These are phyloP conservation scores for Gynandropsis gynandra DNA, from an alignment of 345 rosid species.

Conservation along the genomic window DNA sequence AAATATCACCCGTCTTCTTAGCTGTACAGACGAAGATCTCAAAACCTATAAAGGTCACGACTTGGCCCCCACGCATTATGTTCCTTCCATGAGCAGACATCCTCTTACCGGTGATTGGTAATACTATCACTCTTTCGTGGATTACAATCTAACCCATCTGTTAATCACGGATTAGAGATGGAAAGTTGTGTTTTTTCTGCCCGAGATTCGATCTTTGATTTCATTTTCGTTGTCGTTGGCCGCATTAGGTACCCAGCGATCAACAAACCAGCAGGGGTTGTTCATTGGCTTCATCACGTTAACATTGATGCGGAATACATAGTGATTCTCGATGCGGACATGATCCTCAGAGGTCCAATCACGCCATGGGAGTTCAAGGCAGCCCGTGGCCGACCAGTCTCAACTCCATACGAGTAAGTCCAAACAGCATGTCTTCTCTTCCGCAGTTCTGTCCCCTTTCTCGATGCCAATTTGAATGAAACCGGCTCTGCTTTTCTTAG, in stretches of 20 bases:
- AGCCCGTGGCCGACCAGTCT: conserved; percentile 86
- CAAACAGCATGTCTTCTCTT: conserved; percentile 3
- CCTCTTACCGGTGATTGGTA: conserved; percentile 97
- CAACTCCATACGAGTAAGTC: conserved; percentile 95
- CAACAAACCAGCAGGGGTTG: conserved; percentile 95
- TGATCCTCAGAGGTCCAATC: conserved; percentile 92
- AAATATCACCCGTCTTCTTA: conserved; percentile 87
- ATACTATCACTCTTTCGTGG: conserved; percentile 8
- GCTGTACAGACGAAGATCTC: conserved; percentile 83
- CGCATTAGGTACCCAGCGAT: conserved; percentile 92
- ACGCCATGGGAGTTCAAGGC: conserved; percentile 98
- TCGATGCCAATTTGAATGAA: neutral
- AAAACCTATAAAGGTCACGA: conserved; percentile 73
- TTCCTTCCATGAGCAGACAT: conserved; percentile 97
- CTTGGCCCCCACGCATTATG: conserved; percentile 94
- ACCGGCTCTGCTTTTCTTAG: conserved; percentile 31
- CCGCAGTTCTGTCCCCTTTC: too few species aligned
- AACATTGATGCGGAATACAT: conserved; percentile 78
- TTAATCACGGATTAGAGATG: neutral
- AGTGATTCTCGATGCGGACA: conserved; percentile 96
- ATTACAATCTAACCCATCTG: too few species aligned
- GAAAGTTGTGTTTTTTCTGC: neutral
- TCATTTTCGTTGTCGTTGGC: conserved; percentile 19
- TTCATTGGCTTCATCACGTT: conserved; percentile 98
- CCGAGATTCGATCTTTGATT: conserved; percentile 1